These are phyloP conservation scores for Musa balbisiana DNA, from an alignment of 202 grass and related monocot species.

Conservation along the genomic window DNA sequence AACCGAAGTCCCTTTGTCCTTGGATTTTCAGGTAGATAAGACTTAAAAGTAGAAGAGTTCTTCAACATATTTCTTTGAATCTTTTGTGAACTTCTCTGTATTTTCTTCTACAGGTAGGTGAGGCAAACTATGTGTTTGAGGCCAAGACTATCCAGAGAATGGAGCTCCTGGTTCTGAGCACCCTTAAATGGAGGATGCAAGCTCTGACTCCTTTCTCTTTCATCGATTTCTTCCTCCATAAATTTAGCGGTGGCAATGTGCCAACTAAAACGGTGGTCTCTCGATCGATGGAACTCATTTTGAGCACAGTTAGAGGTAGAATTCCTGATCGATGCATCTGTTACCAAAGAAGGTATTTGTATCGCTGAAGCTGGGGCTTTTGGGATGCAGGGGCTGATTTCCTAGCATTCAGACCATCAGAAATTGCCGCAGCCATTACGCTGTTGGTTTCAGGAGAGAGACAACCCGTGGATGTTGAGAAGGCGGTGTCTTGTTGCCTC, in stretches of 20 bases:
- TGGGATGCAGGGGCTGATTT: constrained; percentile 62
- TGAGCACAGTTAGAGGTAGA: constrained; percentile 65
- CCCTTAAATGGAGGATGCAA: constrained; percentile 83
- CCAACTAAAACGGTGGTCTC: constrained; percentile 43
- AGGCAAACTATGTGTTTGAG: constrained; percentile 59
- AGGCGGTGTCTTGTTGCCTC: constrained; percentile 39
- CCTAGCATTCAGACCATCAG: constrained; percentile 68
- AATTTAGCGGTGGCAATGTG: constrained; percentile 40
- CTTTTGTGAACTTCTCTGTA: constrained; percentile 11
- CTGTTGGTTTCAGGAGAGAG: constrained; percentile 56
- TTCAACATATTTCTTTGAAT: neutral
- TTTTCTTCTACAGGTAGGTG: constrained; percentile 41
- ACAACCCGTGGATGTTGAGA: constrained; percentile 48
- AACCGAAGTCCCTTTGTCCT: constrained; percentile 53
- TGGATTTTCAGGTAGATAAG: constrained; percentile 66
- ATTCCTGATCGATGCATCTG: neutral
- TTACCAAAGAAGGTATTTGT: neutral
- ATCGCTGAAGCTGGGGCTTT: constrained; percentile 24
- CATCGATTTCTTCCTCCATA: constrained; percentile 78
- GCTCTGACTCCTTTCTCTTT: constrained; percentile 86
- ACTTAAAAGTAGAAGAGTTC: neutral
- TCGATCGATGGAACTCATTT: constrained; percentile 60
- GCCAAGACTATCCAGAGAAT: constrained; percentile 77
- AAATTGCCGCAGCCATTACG: constrained; percentile 68
- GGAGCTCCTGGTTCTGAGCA: constrained; percentile 76